Base-by-base conservation (phyloP, 495 filamentous ascomycete genomes). In the Aspergillus haitiensis region DNA sequence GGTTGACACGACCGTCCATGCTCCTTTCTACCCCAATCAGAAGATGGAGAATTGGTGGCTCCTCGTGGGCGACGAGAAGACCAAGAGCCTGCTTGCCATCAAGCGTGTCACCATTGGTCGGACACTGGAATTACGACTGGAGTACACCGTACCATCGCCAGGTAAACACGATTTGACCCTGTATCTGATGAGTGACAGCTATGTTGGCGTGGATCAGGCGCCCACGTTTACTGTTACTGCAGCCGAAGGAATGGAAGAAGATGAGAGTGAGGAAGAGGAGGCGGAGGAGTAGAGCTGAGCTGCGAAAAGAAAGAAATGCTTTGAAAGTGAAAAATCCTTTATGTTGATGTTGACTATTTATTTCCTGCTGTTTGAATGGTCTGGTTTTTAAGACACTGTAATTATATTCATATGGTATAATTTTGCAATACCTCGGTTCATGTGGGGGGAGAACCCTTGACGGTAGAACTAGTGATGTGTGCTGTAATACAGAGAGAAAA, bases 41-140 rank as follows among this genome's bases (percentile, higher is more conserved):
- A 99, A 99, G 83, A 92, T 91, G 82, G 95, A 99, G 83, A 97
- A 91, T 69, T 99, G 93, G 93, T 91, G 97, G 80, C 80, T 99
- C 48, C 90, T 99, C 10, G 90, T 95, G 40, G 94, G 93, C 27
- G 85, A 90, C 39, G 91, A 95, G 75, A 89, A 83, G 65, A 90
- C 88, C 52, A 93, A 91, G 80, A 90, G 79, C 51, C 75, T 97
- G 55, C 80, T 96, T 48, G 94, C 90, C 5, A 96, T 99, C 78
- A 98, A 98, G 82, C 83, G 93, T 57, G 86, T 99, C 52, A 96
- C 92, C 0, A 87, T 99, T 59, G 90, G 85, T 42, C 83, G 81
- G 59, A 85, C 85, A 67, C 69, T 97, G 63, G 88, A 92, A 63
- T 78, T 90, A 51, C 86, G 83, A 69, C 77, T 99, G 53, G 93